Base-by-base conservation (phyloP, 345 rosid genomes). In the Rhodamnia argentea region DNA sequence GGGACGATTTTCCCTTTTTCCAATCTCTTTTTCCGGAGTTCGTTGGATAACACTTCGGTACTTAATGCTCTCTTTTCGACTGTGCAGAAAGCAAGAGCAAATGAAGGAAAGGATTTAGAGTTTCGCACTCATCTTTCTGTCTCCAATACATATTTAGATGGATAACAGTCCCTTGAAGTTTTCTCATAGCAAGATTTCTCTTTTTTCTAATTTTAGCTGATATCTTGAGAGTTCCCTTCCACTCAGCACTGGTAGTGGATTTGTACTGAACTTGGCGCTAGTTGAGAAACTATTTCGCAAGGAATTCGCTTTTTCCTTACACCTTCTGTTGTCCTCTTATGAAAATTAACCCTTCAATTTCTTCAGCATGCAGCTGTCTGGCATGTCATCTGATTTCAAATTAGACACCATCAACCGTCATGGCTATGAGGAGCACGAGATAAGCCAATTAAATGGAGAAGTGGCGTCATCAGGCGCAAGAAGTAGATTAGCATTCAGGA, bases 341-440 rank as follows among this genome's bases (percentile, higher is more conserved):
- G 44, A 70, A 32, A 70, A 70, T 70, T 70, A 70, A 70, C 78
- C 78, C 24, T 70, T 24, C 78, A 32, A 23, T 70, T 37, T 70
- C 47, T 32, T 70, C 44, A 70, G 78, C 44, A 32, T 83, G 87
- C 92, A 90, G 95, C 88, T 76, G 18, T 70, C 83, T 75, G 92
- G 47, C 70, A 95, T 93, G 98, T 87, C 85, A 12, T 87, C 93
- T 81, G 92, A 88, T 85, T 86, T 85, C 56, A 91, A 92, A 82
- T 85, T 92, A n/a, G 92, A 95, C 86, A 89, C 83, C 4, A 85
- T 90, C 82, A 86, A 89, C 60, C 90, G 84, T 64, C 84, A 84
- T 9, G 91, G 91, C 86, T 74, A 87, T 70, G 91, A 86, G 84
- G 93, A 89, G 50, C 74, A 90, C 13, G 92, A 90, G 74, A 32